Base-by-base conservation (phyloP, 495 filamentous ascomycete genomes). In the Coniosporium apollinis region DNA sequence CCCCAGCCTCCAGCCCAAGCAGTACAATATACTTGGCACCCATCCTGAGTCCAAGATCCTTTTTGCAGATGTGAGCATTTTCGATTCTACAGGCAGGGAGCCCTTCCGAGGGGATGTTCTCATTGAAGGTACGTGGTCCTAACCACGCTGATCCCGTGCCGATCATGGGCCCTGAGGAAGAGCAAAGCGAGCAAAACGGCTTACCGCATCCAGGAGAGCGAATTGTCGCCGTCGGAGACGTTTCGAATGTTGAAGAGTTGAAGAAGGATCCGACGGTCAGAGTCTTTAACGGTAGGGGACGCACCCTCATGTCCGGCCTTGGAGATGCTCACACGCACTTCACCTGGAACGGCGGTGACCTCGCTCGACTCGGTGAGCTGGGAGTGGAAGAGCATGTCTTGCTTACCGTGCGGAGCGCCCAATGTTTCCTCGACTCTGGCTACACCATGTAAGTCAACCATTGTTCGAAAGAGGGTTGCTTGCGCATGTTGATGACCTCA, bases 251-350 rank as follows among this genome's bases (percentile, higher is more conserved):
- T n/a, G 45, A 53, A 7, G 25, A 39, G 7, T 45, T 63, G 11
- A 42, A 44, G 15, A 47, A 34, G 9, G 52, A 64, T 41, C 39
- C 52, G 6, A 48, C 48, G 19, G 56, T 58, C 6, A 49, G 57
- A 26, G 45, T 53, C 26, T 50, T 66, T 36, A 22, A 63, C 10
- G 61, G 60, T 10, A 43, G 43, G 19, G 61, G 61, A 11, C 39
- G 56, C 18, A 67, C 62, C 3, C 34, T 69, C 26, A 66, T 69
- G 58, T 55, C 55, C 10, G 65, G 65, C 3, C 48, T 67, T 7
- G 58, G 58, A 0, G 65, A 69, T 38, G 51, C 60, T 2, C 65
- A 69, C 36, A 65, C 64, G 0, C 64, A 67, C 34, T 54, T 67
- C 22, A 62, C 54, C 26, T 69, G 63, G 64, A 67, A 69, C 36